Conservation (phyloP, 75 land plant species). For the Isoetes taiwanensis region DNA sequence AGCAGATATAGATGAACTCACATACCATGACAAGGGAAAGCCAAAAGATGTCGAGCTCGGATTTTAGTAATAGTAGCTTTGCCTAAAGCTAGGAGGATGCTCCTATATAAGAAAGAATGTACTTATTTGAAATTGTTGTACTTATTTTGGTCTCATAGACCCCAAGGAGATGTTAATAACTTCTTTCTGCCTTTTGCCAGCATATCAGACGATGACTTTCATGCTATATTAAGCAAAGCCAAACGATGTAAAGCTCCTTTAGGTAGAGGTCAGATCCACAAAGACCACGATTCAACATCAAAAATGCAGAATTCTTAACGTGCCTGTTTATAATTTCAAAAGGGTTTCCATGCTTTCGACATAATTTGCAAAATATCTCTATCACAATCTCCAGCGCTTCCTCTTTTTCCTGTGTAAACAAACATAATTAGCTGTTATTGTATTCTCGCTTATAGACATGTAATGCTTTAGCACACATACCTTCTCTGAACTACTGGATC, state of each 20-base stretch:
- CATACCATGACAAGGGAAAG: too few species aligned
- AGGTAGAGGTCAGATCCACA: not conserved
- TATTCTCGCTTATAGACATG: not conserved
- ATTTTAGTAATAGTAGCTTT: too few species aligned
- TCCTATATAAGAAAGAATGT: too few species aligned
- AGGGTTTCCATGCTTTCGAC: constrained; percentile 56
- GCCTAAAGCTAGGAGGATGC: too few species aligned
- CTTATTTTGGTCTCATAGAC: too few species aligned
- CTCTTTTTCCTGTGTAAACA: constrained; percentile 77
- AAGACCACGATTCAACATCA: not conserved
- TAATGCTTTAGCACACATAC: constrained; percentile 18
- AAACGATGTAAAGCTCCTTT: not conserved
- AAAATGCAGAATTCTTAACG: not conserved
- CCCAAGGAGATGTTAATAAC: too few species aligned
- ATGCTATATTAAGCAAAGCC: not conserved
- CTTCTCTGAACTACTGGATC: constrained; percentile 80
- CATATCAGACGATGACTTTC: not conserved
- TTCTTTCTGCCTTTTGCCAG: too few species aligned
- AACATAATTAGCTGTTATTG: not conserved
- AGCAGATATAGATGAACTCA: too few species aligned
- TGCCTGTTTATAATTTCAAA: constrained; percentile 67
- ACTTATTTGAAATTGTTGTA: too few species aligned
- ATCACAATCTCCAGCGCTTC: constrained; percentile 75
- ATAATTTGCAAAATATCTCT: constrained; percentile 79
- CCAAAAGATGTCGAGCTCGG: too few species aligned